Percentiles rank a stretch among this genome's conserved stretches.
These are phyloP conservation scores for Diplodia seriata DNA, from an alignment of 2,329 filamentous ascomycete genomes.

Conservation along the genomic window DNA sequence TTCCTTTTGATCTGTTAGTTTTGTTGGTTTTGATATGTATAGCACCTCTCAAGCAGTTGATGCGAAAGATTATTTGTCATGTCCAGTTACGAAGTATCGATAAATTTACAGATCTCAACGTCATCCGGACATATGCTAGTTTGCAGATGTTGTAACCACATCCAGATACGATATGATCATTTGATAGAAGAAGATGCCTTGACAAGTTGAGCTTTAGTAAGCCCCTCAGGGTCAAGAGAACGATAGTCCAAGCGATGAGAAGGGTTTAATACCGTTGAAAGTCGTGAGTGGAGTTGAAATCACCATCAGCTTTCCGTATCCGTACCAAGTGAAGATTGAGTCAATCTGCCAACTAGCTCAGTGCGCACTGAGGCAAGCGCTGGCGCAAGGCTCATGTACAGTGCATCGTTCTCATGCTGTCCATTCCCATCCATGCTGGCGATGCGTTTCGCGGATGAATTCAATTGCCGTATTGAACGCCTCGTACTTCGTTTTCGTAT, in stretches of 20 bases:
- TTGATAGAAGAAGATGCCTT: not conserved
- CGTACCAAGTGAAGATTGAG: not conserved
- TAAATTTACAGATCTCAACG: not conserved
- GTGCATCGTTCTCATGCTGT: not conserved
- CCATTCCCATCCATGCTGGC: slow-evolving; percentile 32
- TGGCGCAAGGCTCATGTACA: not conserved
- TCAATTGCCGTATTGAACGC: slow-evolving; percentile 34
- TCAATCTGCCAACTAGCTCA: not conserved
- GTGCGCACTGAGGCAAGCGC: not conserved
- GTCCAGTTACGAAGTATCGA: slow-evolving; percentile 9
- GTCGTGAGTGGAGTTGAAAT: too few species aligned
- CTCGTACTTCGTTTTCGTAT: slow-evolving; percentile 34
- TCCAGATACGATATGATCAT: too few species aligned
- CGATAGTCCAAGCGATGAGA: not conserved
- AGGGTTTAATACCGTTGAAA: not conserved
- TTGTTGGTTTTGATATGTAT: not conserved
- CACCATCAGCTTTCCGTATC: not conserved
- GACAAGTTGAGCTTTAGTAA: not conserved
- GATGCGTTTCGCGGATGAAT: slow-evolving; percentile 35
- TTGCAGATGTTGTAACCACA: too few species aligned
- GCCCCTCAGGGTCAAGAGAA: not conserved
- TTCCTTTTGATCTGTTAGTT: not conserved
- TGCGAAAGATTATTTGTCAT: not conserved
- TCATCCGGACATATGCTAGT: too few species aligned
- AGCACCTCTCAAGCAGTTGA: not conserved